phyloP scores from a whole-genome alignment of 305 asterid genomes.

The Plantago lanceolata region DNA sequence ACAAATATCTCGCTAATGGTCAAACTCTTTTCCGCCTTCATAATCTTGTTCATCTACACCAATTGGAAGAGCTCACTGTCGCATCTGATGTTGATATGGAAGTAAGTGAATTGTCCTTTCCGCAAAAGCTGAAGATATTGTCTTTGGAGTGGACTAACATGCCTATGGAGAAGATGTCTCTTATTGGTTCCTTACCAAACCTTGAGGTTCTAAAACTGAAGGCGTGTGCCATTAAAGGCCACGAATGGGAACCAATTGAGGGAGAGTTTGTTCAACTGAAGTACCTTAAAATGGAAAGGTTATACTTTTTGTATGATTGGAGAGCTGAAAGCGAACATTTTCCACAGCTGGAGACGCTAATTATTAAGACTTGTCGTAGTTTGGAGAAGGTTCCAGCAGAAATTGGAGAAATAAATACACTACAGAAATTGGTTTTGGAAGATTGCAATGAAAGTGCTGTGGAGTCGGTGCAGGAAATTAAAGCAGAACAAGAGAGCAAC shows the following conservation, averaged over 20 bases:
- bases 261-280: constrained; percentile 21
- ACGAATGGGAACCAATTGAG: constrained; percentile 25
- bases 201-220: constrained; percentile 32
- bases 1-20: not conserved
- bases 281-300: constrained; percentile 3
- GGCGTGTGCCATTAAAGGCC: not conserved
- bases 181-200: constrained; percentile 19
- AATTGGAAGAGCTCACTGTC: constrained; percentile 8
- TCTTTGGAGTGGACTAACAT: not conserved
- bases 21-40: not conserved
- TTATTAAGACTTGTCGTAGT: not conserved
- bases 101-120: constrained; percentile 11
- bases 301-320: not conserved
- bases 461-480: not conserved
- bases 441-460: not conserved
- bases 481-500: not conserved
- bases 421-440: not conserved
- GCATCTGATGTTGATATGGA: not conserved
- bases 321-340: constrained; percentile 1
- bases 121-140: constrained; percentile 12
- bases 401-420: not conserved
- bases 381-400: not conserved
- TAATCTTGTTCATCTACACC: constrained; percentile 14
- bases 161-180: not conserved
- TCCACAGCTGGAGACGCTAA: not conserved